These are phyloP conservation scores for Globisporangium heterothallicum DNA, from an alignment of 352 stramenopile species.

Conservation along the genomic window DNA sequence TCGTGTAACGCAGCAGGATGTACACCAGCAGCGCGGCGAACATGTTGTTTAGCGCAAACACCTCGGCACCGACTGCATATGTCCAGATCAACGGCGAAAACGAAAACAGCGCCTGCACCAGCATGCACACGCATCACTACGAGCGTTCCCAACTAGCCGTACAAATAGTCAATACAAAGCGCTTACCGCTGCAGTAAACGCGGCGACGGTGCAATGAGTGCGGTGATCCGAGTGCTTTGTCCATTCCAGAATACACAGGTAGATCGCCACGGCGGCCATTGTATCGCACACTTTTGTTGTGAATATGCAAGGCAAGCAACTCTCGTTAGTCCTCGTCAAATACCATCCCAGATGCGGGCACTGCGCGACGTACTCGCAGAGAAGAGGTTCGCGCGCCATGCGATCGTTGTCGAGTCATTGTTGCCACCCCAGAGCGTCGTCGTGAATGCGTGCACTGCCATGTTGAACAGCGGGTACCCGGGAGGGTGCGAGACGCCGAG, in stretches of 20 bases:
- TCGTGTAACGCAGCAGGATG: slow-evolving; percentile 47
- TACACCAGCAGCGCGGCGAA: slow-evolving; percentile 82
- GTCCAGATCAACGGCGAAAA: slow-evolving; percentile 94
- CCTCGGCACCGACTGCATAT: slow-evolving; percentile 92
- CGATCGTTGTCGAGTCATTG: slow-evolving; percentile 20
- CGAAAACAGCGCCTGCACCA: slow-evolving; percentile 66
- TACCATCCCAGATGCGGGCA: too few species aligned
- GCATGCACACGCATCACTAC: not conserved
- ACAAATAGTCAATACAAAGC: too few species aligned
- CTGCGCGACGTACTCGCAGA: slow-evolving; percentile 65
- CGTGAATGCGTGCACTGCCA: slow-evolving; percentile 78
- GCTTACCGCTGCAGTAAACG: slow-evolving; percentile 51
- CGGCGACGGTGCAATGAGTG: slow-evolving; percentile 25
- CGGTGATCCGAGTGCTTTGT: slow-evolving; percentile 8
- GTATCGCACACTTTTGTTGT: slow-evolving; percentile 66
- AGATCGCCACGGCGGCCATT: slow-evolving; percentile 45
- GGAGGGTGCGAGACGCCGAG: slow-evolving; percentile 92
- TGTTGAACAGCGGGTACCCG: slow-evolving; percentile 92
- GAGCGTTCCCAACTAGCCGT: too few species aligned
- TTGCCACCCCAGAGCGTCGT: slow-evolving; percentile 25
- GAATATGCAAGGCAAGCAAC: too few species aligned
- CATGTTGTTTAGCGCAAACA: slow-evolving; percentile 96
- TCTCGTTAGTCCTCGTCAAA: too few species aligned
- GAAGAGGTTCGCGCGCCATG: slow-evolving; percentile 87
- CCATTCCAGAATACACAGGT: slow-evolving; percentile 47